A percentile compares a stretch with the other conserved stretches of the same genome.
These are phyloP conservation scores for Aspergillus coremiiformis DNA, from an alignment of 495 filamentous ascomycete species.

Conservation along the genomic window DNA sequence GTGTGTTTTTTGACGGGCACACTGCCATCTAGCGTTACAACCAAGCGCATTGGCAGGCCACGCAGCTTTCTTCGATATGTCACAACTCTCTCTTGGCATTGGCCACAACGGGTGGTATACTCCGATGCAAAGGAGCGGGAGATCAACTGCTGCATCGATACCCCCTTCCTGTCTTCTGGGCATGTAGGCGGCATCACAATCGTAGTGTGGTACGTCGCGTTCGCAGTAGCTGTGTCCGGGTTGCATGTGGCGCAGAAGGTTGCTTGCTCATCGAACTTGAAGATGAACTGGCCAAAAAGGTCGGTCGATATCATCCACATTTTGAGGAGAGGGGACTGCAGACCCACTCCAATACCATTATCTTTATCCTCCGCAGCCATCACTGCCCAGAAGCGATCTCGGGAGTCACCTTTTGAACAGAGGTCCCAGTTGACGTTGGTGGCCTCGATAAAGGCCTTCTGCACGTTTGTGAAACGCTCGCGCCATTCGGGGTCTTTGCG, in stretches of 20 bases:
- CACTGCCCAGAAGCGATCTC: slow-evolving; percentile 16
- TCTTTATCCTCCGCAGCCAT: slow-evolving; percentile 1
- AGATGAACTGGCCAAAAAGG: slow-evolving; percentile 25
- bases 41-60: slow-evolving; percentile 27
- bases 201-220: not conserved
- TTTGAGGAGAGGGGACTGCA: slow-evolving; percentile 8
- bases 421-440: slow-evolving; percentile 31
- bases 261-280: slow-evolving; percentile 3
- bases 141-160: slow-evolving; percentile 12
- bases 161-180: not conserved
- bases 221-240: not conserved
- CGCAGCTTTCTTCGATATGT: slow-evolving; percentile 4
- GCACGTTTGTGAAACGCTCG: slow-evolving; percentile 9
- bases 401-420: slow-evolving; percentile 13
- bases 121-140: slow-evolving; percentile 3
- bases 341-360: slow-evolving; percentile 7
- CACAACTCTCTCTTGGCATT: slow-evolving; percentile 6
- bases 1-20: slow-evolving; percentile 23
- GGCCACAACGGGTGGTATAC: slow-evolving; percentile 1
- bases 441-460: slow-evolving; percentile 29
- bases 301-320: slow-evolving; percentile 19
- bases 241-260: slow-evolving; percentile 3
- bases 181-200: not conserved
- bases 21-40: slow-evolving; percentile 9
- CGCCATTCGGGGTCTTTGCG: slow-evolving; percentile 11